phyloP scores from a whole-genome alignment of 768 basidiomycete species.

The Hygrocybe punicea region DNA sequence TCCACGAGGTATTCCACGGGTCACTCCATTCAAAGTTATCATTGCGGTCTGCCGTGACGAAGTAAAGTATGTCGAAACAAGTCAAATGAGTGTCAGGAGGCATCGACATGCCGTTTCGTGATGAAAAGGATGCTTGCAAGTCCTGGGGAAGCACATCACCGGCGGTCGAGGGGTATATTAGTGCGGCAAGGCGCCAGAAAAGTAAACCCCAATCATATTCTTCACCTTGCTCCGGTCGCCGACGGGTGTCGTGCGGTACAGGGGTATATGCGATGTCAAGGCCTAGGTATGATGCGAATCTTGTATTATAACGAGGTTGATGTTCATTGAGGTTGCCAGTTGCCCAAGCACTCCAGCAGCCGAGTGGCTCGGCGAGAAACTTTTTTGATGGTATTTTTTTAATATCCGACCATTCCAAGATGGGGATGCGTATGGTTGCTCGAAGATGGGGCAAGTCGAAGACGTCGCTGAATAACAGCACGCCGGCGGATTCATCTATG shows the following conservation, averaged over 20 bases:
- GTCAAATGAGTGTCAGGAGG: conserved; percentile 51
- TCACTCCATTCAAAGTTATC: conserved; percentile 18
- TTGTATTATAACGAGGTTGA: conserved; percentile 35
- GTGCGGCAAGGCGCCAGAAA: conserved; percentile 12
- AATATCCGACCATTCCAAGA: conserved; percentile 63
- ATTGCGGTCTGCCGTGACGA: conserved; percentile 43
- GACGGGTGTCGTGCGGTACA: conserved; percentile 33
- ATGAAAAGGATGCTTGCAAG: conserved; percentile 19
- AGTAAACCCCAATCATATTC: conserved; percentile 42
- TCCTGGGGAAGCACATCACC: background rate
- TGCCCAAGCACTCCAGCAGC: conserved; percentile 56
- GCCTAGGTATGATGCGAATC: conserved; percentile 23
- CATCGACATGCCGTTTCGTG: conserved; percentile 41
- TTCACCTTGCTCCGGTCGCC: conserved; percentile 3
- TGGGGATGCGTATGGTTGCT: conserved; percentile 39
- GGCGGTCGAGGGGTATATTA: background rate
- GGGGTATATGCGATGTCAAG: conserved; percentile 38
- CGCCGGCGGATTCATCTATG: conserved; percentile 31
- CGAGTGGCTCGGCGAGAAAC: conserved; percentile 48
- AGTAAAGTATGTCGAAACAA: conserved; percentile 54
- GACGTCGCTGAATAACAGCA: conserved; percentile 41
- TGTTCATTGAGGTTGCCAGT: conserved; percentile 40
- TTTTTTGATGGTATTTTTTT: conserved; percentile 39
- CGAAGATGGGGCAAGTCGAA: conserved; percentile 56
- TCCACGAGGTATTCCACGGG: conserved; percentile 47